A percentile compares a stretch with the other conserved stretches of the same genome.
Conservation (phyloP, 2,329 filamentous ascomycete species). For the Pezicula radicicola region DNA sequence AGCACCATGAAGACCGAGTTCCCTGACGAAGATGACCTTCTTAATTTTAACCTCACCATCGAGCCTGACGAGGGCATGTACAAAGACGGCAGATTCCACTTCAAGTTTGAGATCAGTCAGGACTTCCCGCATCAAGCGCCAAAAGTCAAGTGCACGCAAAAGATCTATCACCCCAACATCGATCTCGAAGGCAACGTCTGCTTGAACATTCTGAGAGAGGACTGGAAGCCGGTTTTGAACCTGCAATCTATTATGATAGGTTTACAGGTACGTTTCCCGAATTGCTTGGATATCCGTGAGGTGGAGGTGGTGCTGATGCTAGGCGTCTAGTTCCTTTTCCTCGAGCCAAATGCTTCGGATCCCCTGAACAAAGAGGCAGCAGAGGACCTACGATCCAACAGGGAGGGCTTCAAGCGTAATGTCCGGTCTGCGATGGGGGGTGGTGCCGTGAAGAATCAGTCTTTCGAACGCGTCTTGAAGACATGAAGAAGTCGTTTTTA, state of each 20-base stretch:
- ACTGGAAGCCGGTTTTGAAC: conserved; percentile 98
- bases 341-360: conserved; percentile 95
- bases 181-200: conserved; percentile 97
- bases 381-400: conserved; percentile 81
- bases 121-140: conserved; percentile 97
- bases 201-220: conserved; percentile 93
- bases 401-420: conserved; percentile 89
- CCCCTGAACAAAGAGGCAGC: conserved; percentile 98
- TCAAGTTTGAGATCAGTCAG: conserved; percentile 88
- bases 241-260: conserved; percentile 95
- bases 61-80: conserved; percentile 86
- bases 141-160: conserved; percentile 94
- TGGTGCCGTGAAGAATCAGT: conserved; percentile 67
- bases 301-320: neutral
- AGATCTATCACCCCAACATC: conserved; percentile 99
- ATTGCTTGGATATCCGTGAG: neutral
- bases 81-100: conserved; percentile 82
- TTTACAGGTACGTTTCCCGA: conserved; percentile 60
- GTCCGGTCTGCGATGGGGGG: conserved; percentile 82
- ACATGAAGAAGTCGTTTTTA: conserved; percentile 8
- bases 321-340: conserved; percentile 76
- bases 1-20: conserved; percentile 80
- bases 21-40: conserved; percentile 78
- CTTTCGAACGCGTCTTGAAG: conserved; percentile 77
- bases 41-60: conserved; percentile 80